phyloP scores from a whole-genome alignment of 2,329 filamentous ascomycete genomes.

The Colletotrichum tropicicola region DNA sequence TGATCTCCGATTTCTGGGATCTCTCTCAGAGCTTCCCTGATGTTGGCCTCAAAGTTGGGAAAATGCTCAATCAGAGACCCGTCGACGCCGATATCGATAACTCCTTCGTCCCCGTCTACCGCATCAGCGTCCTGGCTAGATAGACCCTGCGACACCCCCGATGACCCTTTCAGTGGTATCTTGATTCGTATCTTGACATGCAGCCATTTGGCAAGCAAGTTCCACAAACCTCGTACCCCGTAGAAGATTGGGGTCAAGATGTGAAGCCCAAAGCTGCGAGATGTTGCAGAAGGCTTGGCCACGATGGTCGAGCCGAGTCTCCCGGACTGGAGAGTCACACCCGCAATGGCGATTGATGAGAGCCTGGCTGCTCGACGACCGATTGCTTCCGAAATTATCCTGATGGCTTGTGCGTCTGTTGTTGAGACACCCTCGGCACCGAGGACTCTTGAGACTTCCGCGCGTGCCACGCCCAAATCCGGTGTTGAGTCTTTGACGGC shows the following conservation, averaged over 20 bases:
- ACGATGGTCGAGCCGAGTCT: background rate
- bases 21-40: conserved; percentile 70
- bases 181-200: background rate
- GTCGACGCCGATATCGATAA: conserved; percentile 75
- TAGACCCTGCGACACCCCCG: background rate
- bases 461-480: conserved; percentile 60
- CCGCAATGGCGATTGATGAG: conserved; percentile 34
- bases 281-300: background rate
- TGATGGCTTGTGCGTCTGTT: conserved; percentile 70
- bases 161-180: background rate
- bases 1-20: conserved; percentile 66
- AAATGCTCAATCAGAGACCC: conserved; percentile 79
- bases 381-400: conserved; percentile 56
- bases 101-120: conserved; percentile 45
- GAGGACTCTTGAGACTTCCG: conserved; percentile 40
- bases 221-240: conserved; percentile 1
- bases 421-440: conserved; percentile 51
- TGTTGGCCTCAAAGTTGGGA: conserved; percentile 72
- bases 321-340: conserved; percentile 34
- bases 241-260: conserved; percentile 2
- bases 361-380: conserved; percentile 33
- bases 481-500: conserved; percentile 66
- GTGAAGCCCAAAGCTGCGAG: background rate
- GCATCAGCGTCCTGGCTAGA: too few species aligned
- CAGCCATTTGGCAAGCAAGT: background rate